Evolutionary conservation across 2,329 filamentous ascomycete genomes (phyloP), one percentile per base, ranked within the genome.

Genomic region (Coniella vitis): DNA sequence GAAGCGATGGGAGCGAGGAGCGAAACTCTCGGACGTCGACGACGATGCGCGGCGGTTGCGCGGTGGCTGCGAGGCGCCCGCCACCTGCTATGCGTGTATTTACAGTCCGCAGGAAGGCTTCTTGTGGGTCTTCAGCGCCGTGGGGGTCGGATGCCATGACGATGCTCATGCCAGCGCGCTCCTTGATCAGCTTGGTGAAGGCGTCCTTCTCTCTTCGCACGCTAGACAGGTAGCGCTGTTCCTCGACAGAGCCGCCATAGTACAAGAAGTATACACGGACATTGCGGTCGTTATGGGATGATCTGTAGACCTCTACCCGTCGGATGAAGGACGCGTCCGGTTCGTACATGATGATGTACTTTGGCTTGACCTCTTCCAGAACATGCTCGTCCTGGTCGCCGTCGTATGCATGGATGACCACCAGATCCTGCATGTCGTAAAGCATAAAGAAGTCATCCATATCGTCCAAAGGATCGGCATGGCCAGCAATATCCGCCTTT

Each of bases 291-390:
- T 84, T 86, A 67, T 98, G 93, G 9, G 90, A 96, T 45, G 90
- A 95, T 35, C 93, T 83, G 67, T 97, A 98, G 2, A 97, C 90
- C 64, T 98, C 93, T 17, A 98, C 86, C 34, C 91, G 78, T 13
- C 93, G 83, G 60, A 97, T 95, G 65, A 98, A 98, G 3, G 91
- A 84, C 3, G 91, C 83, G 56, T 97, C 90, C 1, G 93, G 91
- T 63, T 97, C 93, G 66, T 96, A 98, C 93, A 98, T 97, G 69
- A 98, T 86, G 51, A 98, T 89, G 65, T 96, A 96, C 52, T 87
- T 83, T 31, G 93, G 93, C 61, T 87, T 90, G 50, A 93, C 76
- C 67, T 98, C 93, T 64, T 98, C 91, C 1, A 98, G 77, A n/a
- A 97, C 78, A 63, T 95, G 88, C 63, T 97, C 93, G 64, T 98